phyloP scores from a whole-genome alignment of 768 basidiomycete genomes.

The Lentinula aciculospora region DNA sequence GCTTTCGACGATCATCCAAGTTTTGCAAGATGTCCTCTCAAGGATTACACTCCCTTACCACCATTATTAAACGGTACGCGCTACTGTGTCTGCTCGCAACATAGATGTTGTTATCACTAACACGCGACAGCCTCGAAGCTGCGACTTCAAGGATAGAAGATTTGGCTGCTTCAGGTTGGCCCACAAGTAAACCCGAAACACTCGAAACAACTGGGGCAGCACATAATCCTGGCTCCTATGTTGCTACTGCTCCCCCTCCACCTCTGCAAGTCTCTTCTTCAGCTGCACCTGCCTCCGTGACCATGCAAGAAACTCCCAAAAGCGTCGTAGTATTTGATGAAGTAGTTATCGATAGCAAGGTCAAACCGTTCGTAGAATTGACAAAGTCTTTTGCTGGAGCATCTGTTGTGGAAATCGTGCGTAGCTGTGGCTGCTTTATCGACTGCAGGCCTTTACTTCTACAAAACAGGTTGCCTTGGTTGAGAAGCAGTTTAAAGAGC shows the following conservation, averaged over 20 bases:
- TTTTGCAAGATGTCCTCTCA: conserved; percentile 20
- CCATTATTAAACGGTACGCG: conserved; percentile 74
- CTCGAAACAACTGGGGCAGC: conserved; percentile 2
- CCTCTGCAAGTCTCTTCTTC: conserved; percentile 25
- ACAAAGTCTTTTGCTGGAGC: conserved; percentile 65
- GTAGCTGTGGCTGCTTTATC: conserved; percentile 14
- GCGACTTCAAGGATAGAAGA: conserved; percentile 94
- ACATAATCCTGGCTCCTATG: background rate
- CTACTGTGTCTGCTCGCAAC: conserved; percentile 2
- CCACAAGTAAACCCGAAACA: conserved; percentile 12
- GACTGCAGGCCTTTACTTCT: conserved; percentile 2
- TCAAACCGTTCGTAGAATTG: conserved; percentile 70
- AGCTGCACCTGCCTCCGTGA: conserved; percentile 26
- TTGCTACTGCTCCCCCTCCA: conserved; percentile 14
- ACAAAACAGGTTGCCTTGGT: conserved; percentile 58
- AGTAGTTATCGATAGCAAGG: conserved; percentile 61
- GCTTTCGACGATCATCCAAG: background rate
- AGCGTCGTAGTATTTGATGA: conserved; percentile 73
- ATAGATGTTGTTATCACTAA: conserved; percentile 8
- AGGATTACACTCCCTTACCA: conserved; percentile 71
- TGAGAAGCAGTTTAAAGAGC: conserved; percentile 57
- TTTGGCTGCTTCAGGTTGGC: conserved; percentile 43
- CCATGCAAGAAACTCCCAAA: conserved; percentile 32
- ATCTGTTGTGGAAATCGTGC: conserved; percentile 75
- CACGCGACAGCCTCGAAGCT: conserved; percentile 73